Evolutionary conservation across 1,139 yeast genomes (phyloP), one percentile per base, ranked within the genome.

Genomic region (Magnusiomyces paraingens): DNA sequence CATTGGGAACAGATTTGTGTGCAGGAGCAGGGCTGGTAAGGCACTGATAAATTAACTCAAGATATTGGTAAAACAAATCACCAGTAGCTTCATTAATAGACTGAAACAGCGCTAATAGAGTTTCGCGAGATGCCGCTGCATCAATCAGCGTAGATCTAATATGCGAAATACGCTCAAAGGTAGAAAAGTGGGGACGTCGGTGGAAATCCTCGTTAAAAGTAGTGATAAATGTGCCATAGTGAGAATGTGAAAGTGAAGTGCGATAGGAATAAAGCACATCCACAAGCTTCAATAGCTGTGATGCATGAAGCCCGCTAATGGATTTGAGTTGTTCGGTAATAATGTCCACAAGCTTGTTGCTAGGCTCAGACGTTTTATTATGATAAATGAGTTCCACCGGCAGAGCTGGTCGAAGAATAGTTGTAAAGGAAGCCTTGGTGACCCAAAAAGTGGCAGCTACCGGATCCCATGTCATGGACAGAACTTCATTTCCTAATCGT

Each of bases 401-500:
- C 14, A 61, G 51, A n/a, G 59, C 54, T 2, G 58, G 57, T 15
- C 68, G 60, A 12, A 64, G 45, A 11, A 61, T 44, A 2, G 64
- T 50, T 2, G 60, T 53, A 41, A 53, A 57, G 2, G 67, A 59
- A 2, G 66, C 60, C 51, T 62, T 63, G 32, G 60, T 48, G 3
- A 61, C 52, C 50, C 57, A 58, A n/a, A 59, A 49, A 2, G 52
- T 39, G 22, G 57, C 59, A 4, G 49, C 50, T 14, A 49, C 47
- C 1, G 59, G 51, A 49, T 60, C 64, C 54, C 61, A 60, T 18
- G 68, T 70, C 15, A 80, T 58, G 1, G 76, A 69, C 26, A 81
- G 65, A 0, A 83, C 76, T 63, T 86, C 93, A 56, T 77, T 76
- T 42, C 81, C 74, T 51, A 76, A 75, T 52, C 78, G 82, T 57